Evolutionary conservation across 1,284 basidiomycete species (phyloP).

Genomic region (Tilletia setariae): DNA sequence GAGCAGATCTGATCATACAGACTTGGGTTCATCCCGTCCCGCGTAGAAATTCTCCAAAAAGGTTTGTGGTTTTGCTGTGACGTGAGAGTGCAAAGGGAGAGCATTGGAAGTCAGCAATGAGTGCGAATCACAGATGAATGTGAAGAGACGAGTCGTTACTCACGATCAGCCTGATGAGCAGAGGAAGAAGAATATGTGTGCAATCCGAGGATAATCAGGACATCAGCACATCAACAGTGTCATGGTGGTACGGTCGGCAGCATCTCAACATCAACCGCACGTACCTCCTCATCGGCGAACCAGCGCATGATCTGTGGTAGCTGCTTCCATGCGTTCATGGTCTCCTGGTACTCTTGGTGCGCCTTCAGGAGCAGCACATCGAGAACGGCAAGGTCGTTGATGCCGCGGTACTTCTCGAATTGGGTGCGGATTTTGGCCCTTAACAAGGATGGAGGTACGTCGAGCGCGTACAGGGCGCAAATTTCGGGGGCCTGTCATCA

Average conservation of each 20-base stretch:
- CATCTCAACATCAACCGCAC: conserved; percentile 23
- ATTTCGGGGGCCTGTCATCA: conserved; percentile 78
- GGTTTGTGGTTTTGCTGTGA: conserved; percentile 57
- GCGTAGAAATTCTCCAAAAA: conserved; percentile 83
- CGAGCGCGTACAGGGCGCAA: conserved; percentile 76
- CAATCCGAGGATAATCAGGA: background rate
- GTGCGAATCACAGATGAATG: background rate
- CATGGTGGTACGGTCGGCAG: too few relatives aligned
- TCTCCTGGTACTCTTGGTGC: conserved; percentile 84
- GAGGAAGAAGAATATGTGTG: background rate
- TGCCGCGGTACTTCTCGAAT: conserved; percentile 80
- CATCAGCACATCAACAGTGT: conserved; percentile 20
- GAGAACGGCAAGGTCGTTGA: conserved; percentile 77
- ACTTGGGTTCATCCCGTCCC: conserved; percentile 44
- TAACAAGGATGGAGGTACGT: conserved; percentile 74
- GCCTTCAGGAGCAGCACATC: conserved; percentile 85
- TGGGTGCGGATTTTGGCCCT: conserved; percentile 78
- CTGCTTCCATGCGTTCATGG: conserved; percentile 90
- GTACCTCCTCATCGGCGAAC: conserved; percentile 57
- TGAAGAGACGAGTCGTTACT: background rate
- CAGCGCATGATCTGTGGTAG: conserved; percentile 56
- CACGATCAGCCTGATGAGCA: background rate
- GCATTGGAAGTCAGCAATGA: background rate
- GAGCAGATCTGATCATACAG: background rate
- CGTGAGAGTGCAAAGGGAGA: conserved; percentile 53